Evolutionary conservation across 345 rosid genomes (phyloP).

Genomic region (Trapa bicornis): DNA sequence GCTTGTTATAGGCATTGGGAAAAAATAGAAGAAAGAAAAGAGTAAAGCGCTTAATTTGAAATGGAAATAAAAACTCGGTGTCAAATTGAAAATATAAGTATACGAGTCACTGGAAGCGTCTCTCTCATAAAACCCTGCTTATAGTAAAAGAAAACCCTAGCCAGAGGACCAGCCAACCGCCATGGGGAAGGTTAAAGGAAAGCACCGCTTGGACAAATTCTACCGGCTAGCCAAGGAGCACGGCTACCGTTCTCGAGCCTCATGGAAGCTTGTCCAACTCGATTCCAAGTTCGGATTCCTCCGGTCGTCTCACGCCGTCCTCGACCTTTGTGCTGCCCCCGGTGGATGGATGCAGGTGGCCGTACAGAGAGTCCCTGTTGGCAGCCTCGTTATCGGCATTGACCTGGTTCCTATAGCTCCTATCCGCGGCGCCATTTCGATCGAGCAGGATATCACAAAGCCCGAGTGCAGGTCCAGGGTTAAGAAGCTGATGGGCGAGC

Average conservation of each 20-base stretch:
- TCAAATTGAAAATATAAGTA: not conserved
- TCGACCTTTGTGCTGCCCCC: slow-evolving; percentile 96
- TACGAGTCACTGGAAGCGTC: not conserved
- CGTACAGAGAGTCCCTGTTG: slow-evolving; percentile 76
- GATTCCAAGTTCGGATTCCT: slow-evolving; percentile 60
- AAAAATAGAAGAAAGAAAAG: not conserved
- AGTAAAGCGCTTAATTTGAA: not conserved
- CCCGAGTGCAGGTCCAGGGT: slow-evolving; percentile 59
- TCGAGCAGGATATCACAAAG: slow-evolving; percentile 76
- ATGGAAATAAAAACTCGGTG: not conserved
- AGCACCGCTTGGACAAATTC: slow-evolving; percentile 75
- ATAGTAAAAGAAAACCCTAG: not conserved
- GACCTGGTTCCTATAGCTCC: slow-evolving; percentile 68
- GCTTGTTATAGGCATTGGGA: not conserved
- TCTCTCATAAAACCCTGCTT: slow-evolving; percentile 4
- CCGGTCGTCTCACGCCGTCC: slow-evolving; percentile 53
- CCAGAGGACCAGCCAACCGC: not conserved
- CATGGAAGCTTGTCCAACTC: slow-evolving; percentile 80
- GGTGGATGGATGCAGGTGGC: slow-evolving; percentile 99
- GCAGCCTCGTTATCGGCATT: slow-evolving; percentile 79
- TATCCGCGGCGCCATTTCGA: slow-evolving; percentile 48
- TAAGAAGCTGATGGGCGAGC: slow-evolving; percentile 55
- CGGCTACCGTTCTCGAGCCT: slow-evolving; percentile 89
- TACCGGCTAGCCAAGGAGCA: slow-evolving; percentile 77
- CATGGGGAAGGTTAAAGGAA: slow-evolving; percentile 75